Evolutionary conservation across 768 basidiomycete species (phyloP).

Genomic region (Suillus lakei): DNA sequence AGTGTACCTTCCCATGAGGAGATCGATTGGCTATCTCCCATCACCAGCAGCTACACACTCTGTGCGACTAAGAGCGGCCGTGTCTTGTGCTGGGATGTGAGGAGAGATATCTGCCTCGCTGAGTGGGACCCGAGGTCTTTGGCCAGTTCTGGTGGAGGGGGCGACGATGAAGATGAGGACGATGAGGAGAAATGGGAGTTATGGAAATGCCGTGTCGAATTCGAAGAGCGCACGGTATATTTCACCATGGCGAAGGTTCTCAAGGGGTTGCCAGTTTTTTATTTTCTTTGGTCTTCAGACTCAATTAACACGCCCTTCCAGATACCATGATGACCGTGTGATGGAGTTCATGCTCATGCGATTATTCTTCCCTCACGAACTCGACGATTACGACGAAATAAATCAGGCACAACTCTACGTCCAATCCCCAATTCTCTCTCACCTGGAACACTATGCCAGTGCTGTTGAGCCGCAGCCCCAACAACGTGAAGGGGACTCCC

Average conservation of each 20-base stretch:
- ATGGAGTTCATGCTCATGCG: conserved; percentile 79
- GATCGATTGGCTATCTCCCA: conserved; percentile 78
- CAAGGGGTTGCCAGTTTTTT: conserved; percentile 47
- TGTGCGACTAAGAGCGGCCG: conserved; percentile 78
- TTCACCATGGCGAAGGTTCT: conserved; percentile 77
- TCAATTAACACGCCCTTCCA: conserved; percentile 24
- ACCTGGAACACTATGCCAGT: conserved; percentile 6
- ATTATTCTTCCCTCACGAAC: conserved; percentile 59
- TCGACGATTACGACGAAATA: conserved; percentile 33
- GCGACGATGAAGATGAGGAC: conserved; percentile 11
- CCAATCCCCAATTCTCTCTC: conserved; percentile 8
- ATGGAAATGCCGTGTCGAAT: conserved; percentile 82
- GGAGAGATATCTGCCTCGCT: conserved; percentile 60
- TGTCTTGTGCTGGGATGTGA: conserved; percentile 79
- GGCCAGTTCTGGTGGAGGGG: conserved; percentile 16
- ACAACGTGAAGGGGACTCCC: neutral
- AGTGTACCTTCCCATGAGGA: conserved; percentile 69
- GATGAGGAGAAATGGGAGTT: conserved; percentile 61
- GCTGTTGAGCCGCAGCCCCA: neutral
- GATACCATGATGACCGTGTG: conserved; percentile 62
- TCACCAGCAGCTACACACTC: conserved; percentile 76
- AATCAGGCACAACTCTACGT: conserved; percentile 4
- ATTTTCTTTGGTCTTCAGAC: conserved; percentile 7
- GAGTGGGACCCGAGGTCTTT: conserved; percentile 63
- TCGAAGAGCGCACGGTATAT: conserved; percentile 70